Base-by-base conservation (phyloP, 1,139 yeast genomes). In the Sugiyamaella grinbergsii region DNA sequence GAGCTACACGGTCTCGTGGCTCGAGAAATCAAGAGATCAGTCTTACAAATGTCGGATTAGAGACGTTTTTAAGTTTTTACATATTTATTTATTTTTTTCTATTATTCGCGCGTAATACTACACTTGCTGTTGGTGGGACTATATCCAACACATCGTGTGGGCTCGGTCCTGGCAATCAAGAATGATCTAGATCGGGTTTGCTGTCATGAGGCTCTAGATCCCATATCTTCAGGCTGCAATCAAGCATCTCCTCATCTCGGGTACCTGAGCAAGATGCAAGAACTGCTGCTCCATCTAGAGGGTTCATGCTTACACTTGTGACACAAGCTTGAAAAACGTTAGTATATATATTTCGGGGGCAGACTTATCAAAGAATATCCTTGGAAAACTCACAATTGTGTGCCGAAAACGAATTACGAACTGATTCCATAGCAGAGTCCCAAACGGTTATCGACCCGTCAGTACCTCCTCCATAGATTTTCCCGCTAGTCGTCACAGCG, bases 1-100 rank as follows among this genome's bases (percentile, higher is more conserved):
- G 70, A 67, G 51, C 55, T 67, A 19, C 68, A 65, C 41, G 71
- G 70, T 1, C 53, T 68, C 36, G 53, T 67, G 37, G 58, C 66
- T 20, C 57, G 64, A 24, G 62, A 63, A 38, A 54, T 66, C 16
- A 59, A 63, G 42, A 58, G 55, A 26, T 53, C 59, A 42, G 18
- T 51, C 40, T 16, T 40, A 18, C 41, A 48, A 13, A 13, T 28
- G 11, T 28, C 47, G 15, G 36, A 43, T 34, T 43, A 33, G 41
- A 19, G 32, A 32, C n/a, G 29, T 10, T n/a, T 11, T n/a, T n/a
- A n/a, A n/a, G 10, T 5, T 29, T 18, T 13, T 38, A 38, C 13
- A 24, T 38, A 38, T 28, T 41, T 31, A 7, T 20, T 28, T 31
- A 2, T 33, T 28, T 15, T 18, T 28, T 13, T 7, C 5, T 28